Evolutionary conservation across 2,329 filamentous ascomycete species (phyloP).

Genomic region (Dactylellina cionopaga): DNA sequence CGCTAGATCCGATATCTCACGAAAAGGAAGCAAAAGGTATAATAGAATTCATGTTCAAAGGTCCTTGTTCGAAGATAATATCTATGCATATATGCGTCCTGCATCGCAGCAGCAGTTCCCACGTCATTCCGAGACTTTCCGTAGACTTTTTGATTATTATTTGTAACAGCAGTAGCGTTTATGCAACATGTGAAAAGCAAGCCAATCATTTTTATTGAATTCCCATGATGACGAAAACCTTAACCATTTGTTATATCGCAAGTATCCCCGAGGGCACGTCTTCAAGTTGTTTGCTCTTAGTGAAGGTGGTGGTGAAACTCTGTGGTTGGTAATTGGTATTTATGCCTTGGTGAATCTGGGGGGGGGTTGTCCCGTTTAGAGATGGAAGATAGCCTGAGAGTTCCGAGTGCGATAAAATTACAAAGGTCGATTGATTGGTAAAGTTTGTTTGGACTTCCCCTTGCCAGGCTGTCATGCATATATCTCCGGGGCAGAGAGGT

Average conservation of each 20-base stretch:
- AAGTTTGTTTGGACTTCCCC: not conserved
- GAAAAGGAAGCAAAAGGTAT: not conserved
- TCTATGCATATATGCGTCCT: not conserved
- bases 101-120: not conserved
- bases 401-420: not conserved
- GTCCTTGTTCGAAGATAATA: not conserved
- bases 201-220: not conserved
- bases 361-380: not conserved
- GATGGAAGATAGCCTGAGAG: not conserved
- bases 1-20: constrained; percentile 63
- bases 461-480: constrained; percentile 4
- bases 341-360: too few species aligned
- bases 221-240: too few species aligned
- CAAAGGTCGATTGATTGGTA: not conserved
- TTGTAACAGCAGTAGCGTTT: not conserved
- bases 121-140: not conserved
- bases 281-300: too few species aligned
- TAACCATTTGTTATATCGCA: too few species aligned
- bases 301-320: too few species aligned
- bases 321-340: too few species aligned
- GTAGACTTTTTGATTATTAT: not conserved
- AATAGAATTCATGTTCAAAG: not conserved
- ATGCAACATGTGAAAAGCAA: not conserved
- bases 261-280: too few species aligned
- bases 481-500: too few species aligned